These are phyloP conservation scores for Myotisia sp. DNA, from an alignment of 2,329 filamentous ascomycete species.

Conservation along the genomic window DNA sequence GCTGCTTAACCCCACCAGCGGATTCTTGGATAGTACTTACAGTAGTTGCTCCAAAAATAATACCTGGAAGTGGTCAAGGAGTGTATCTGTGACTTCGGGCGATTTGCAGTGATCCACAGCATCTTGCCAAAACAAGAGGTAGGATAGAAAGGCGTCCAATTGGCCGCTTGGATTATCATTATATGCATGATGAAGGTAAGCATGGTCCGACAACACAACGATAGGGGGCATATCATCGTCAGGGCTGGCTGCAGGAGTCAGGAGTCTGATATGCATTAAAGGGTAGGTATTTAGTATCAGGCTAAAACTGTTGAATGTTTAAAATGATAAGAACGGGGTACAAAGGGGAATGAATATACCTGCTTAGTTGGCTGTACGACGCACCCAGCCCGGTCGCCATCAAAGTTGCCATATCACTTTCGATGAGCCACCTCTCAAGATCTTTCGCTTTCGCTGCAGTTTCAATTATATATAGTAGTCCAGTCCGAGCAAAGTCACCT, in stretches of 20 bases:
- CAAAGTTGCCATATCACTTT: constrained; percentile 86
- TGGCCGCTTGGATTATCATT: constrained; percentile 69
- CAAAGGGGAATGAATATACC: constrained; percentile 25
- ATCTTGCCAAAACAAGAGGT: constrained; percentile 95
- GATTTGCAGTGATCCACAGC: constrained; percentile 91
- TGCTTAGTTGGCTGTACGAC: constrained; percentile 53
- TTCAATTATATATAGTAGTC: constrained; percentile 89
- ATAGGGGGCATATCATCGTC: constrained; percentile 61
- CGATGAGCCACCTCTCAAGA: constrained; percentile 90
- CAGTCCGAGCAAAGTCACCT: constrained; percentile 90
- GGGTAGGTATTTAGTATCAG: constrained; percentile 48
- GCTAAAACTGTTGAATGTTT: neutral
- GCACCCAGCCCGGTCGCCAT: constrained; percentile 93
- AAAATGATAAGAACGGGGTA: neutral
- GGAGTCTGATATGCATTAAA: constrained; percentile 46
- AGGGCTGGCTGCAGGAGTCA: constrained; percentile 58
- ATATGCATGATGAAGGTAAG: constrained; percentile 57
- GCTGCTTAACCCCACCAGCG: too few relatives aligned
- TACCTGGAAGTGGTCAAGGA: constrained; percentile 93
- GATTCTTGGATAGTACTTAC: constrained; percentile 37
- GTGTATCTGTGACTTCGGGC: constrained; percentile 75
- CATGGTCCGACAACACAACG: constrained; percentile 77
- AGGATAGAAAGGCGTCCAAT: constrained; percentile 83
- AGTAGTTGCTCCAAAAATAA: constrained; percentile 89
- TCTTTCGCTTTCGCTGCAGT: constrained; percentile 68